phyloP scores from a whole-genome alignment of 176 grass and related monocot genomes.

The Echinochloa phyllopogon region DNA sequence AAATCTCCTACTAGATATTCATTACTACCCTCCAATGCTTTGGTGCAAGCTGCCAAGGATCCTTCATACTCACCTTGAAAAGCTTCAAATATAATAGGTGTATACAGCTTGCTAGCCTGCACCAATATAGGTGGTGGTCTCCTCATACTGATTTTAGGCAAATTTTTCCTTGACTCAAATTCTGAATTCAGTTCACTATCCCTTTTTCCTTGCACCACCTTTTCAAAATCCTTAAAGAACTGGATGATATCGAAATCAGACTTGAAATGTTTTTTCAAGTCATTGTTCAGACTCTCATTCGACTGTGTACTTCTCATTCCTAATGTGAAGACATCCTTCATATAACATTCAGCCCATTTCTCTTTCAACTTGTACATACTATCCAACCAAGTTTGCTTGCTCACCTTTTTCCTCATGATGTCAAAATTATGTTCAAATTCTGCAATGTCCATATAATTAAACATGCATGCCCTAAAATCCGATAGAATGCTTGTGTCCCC shows the following conservation, averaged over 20 bases:
- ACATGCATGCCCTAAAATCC: constrained; percentile 21
- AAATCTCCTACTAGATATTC: constrained; percentile 32
- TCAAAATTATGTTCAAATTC: constrained; percentile 22
- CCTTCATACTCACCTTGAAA: constrained; percentile 30
- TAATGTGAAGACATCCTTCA: constrained; percentile 16
- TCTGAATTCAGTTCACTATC: constrained; percentile 1
- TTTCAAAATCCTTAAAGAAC: constrained; percentile 21
- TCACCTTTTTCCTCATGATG: constrained; percentile 22
- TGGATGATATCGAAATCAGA: constrained; percentile 7
- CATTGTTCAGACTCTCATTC: constrained; percentile 14
- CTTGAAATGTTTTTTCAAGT: background rate
- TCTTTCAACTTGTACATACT: constrained; percentile 8
- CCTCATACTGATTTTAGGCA: constrained; percentile 18
- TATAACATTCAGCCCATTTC: constrained; percentile 25
- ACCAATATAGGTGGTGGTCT: constrained; percentile 15
- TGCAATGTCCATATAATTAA: background rate
- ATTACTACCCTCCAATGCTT: constrained; percentile 1
- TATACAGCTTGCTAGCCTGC: constrained; percentile 26
- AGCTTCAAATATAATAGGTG: constrained; percentile 29
- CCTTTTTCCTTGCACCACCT: constrained; percentile 18
- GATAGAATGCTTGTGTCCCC: background rate
- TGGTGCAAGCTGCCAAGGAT: constrained; percentile 17
- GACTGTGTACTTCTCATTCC: constrained; percentile 7
- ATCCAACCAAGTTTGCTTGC: constrained; percentile 18
- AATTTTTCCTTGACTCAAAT: constrained; percentile 16